Conservation (phyloP, 2,329 filamentous ascomycete species). For the Xylaria sp. region DNA sequence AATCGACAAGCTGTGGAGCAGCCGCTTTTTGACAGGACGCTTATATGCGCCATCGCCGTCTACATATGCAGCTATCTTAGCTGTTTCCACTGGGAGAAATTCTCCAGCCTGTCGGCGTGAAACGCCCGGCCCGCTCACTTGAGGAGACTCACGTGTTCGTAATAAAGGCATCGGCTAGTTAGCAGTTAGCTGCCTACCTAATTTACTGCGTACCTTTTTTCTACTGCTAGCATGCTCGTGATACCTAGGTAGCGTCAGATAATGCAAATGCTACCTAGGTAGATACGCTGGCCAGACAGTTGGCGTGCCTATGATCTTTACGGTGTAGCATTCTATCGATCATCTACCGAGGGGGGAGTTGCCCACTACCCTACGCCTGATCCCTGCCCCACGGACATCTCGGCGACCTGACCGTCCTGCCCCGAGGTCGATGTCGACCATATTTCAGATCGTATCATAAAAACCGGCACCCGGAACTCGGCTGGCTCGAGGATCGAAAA, state of each 20-base stretch:
- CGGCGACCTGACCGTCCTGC: constrained; percentile 15
- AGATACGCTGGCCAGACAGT: too few species aligned
- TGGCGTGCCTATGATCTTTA: background rate
- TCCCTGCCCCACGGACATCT: constrained; percentile 7
- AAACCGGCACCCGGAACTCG: constrained; percentile 16
- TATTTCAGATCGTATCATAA: constrained; percentile 18
- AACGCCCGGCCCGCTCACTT: constrained; percentile 14
- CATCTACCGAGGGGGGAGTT: background rate
- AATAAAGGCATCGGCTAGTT: constrained; percentile 7
- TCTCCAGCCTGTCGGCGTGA: constrained; percentile 15
- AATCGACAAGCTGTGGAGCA: background rate
- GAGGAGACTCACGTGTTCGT: constrained; percentile 7
- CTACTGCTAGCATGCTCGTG: background rate
- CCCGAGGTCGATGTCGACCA: constrained; percentile 13
- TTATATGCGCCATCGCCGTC: constrained; percentile 1
- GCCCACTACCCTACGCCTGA: background rate
- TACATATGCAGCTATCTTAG: background rate
- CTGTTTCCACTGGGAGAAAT: constrained; percentile 17
- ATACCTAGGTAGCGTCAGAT: background rate
- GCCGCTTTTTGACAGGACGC: constrained; percentile 1
- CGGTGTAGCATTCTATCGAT: background rate
- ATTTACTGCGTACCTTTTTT: background rate
- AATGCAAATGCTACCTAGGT: too few species aligned
- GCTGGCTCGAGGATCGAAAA: constrained; percentile 11
- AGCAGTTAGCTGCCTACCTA: too few species aligned